phyloP scores from a whole-genome alignment of 2,329 filamentous ascomycete genomes.

The Colletotrichum tanaceti region DNA sequence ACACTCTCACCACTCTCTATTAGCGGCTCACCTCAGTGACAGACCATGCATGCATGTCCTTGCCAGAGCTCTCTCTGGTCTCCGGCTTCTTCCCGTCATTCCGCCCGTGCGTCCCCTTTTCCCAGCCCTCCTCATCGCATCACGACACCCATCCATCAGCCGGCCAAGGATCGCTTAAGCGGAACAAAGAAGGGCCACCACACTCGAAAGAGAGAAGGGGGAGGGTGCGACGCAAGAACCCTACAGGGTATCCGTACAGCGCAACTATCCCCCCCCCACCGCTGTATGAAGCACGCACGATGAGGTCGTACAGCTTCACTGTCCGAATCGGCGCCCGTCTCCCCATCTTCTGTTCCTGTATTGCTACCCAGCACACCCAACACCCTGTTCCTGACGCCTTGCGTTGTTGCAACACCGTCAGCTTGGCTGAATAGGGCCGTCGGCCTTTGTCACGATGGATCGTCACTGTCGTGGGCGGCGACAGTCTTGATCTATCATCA shows the following conservation, averaged over 20 bases:
- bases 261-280: no score
- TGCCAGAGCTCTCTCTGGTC: constrained; percentile 14
- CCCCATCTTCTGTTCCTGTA: constrained; percentile 15
- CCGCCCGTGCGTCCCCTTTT: constrained; percentile 23
- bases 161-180: neutral
- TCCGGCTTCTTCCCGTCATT: constrained; percentile 39
- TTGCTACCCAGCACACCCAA: constrained; percentile 30
- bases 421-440: constrained; percentile 30
- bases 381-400: constrained; percentile 34
- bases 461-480: neutral
- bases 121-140: constrained; percentile 40
- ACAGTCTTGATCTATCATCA: no score
- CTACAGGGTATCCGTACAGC: no score
- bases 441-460: constrained; percentile 22
- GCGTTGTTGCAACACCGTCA: constrained; percentile 17
- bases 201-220: neutral
- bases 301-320: constrained; percentile 39
- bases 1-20: neutral
- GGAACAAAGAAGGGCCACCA: neutral
- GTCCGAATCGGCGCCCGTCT: constrained; percentile 12
- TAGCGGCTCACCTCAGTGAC: constrained; percentile 1
- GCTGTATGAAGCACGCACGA: constrained; percentile 36
- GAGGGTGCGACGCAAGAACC: no score
- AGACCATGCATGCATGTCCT: constrained; percentile 13
- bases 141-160: constrained; percentile 14